These are phyloP conservation scores for Chaetomiaceae sp. DNA, from an alignment of 2,329 filamentous ascomycete genomes.

Conservation along the genomic window DNA sequence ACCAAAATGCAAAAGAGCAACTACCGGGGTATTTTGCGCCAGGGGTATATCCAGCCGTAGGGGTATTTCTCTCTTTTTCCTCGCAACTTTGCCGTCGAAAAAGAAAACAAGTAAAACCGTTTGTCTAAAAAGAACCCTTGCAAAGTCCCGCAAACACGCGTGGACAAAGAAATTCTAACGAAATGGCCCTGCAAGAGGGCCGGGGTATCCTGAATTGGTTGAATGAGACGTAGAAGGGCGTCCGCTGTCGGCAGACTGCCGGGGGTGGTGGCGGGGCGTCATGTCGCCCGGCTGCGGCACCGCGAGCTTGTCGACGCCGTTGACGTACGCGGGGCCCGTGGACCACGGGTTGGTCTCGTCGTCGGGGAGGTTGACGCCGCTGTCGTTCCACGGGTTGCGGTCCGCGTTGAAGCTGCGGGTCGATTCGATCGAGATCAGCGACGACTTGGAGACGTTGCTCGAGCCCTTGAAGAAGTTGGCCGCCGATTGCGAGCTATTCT, in stretches of 20 bases:
- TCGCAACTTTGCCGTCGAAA: slow-evolving; percentile 33
- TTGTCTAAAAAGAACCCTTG: slow-evolving; percentile 41
- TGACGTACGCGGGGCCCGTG: slow-evolving; percentile 44
- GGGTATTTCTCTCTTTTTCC: slow-evolving; percentile 48
- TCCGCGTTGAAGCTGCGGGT: slow-evolving; percentile 86
- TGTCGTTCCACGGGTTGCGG: slow-evolving; percentile 97
- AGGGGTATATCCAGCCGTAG: slow-evolving; percentile 61
- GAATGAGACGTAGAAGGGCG: slow-evolving; percentile 93
- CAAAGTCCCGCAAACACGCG: slow-evolving; percentile 24
- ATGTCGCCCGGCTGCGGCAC: slow-evolving; percentile 72
- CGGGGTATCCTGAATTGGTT: slow-evolving; percentile 93
- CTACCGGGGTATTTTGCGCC: slow-evolving; percentile 54
- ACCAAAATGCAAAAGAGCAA: slow-evolving; percentile 45
- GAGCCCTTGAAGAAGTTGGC: slow-evolving; percentile 88
- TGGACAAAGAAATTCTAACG: slow-evolving; percentile 63
- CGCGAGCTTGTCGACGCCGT: slow-evolving; percentile 61
- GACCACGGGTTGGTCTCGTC: slow-evolving; percentile 73
- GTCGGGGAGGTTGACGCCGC: slow-evolving; percentile 87
- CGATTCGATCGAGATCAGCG: slow-evolving; percentile 91
- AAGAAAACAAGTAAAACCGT: too few species aligned
- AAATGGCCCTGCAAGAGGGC: slow-evolving; percentile 75
- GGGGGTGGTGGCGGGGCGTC: slow-evolving; percentile 77
- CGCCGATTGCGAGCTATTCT: slow-evolving; percentile 85
- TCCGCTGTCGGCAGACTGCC: slow-evolving; percentile 85
- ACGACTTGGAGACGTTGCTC: slow-evolving; percentile 87